phyloP scores from a whole-genome alignment of 2,329 filamentous ascomycete genomes.

The Sphaerulina vaccinii region DNA sequence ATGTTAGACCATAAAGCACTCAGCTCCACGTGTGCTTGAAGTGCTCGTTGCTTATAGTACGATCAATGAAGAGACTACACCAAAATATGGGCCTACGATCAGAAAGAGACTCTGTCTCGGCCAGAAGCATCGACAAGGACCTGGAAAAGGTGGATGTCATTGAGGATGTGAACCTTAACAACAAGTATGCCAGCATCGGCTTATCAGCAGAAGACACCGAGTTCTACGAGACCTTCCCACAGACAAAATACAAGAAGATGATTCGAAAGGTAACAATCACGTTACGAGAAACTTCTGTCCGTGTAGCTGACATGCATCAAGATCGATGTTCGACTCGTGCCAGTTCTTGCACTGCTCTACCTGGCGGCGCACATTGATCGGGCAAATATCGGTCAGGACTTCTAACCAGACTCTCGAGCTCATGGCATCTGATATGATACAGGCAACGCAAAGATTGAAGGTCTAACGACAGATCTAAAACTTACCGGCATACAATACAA shows the following conservation, averaged over 20 bases:
- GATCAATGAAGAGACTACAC: background rate
- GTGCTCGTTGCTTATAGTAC: background rate
- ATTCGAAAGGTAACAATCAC: constrained; percentile 42
- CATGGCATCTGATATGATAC: too few species aligned
- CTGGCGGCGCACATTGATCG: constrained; percentile 48
- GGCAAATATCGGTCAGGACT: constrained; percentile 42
- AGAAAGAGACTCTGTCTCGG: constrained; percentile 15
- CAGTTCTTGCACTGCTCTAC: constrained; percentile 49
- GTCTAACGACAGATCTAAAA: constrained; percentile 19
- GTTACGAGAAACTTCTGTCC: background rate
- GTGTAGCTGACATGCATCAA: background rate
- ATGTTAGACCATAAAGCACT: background rate
- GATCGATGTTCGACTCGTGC: constrained; percentile 51
- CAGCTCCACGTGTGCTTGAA: background rate
- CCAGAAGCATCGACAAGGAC: constrained; percentile 24
- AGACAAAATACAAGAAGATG: constrained; percentile 35
- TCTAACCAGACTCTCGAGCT: too few species aligned
- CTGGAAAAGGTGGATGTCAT: constrained; percentile 27
- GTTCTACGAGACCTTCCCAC: constrained; percentile 25
- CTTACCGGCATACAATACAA: constrained; percentile 36
- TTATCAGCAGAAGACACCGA: constrained; percentile 26
- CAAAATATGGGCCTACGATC: background rate
- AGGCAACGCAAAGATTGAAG: constrained; percentile 37
- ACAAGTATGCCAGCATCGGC: constrained; percentile 27
- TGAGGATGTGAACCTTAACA: constrained; percentile 21